Conservation (phyloP, 495 filamentous ascomycete species). For the Tuber borchii region DNA sequence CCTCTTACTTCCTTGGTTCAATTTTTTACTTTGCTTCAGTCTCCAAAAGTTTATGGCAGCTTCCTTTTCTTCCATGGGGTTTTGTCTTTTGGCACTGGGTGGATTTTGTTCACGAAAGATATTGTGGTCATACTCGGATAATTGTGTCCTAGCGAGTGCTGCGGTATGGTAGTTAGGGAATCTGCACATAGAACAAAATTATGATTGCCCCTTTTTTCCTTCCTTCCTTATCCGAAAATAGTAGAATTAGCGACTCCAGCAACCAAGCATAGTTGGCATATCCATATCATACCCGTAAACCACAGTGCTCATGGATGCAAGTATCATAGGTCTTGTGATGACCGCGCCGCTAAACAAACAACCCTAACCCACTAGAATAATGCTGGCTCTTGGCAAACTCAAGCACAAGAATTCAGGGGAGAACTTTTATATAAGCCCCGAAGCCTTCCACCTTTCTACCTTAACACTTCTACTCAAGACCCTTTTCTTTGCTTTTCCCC, state of each 20-base stretch:
- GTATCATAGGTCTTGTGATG: too few species aligned
- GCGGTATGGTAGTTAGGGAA: neutral
- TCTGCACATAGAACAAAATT: slow-evolving; percentile 39
- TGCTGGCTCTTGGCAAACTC: neutral
- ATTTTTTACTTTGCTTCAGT: slow-evolving; percentile 34
- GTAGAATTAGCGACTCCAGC: neutral
- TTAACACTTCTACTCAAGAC: neutral
- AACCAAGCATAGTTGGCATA: neutral
- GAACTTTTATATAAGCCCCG: neutral
- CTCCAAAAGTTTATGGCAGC: slow-evolving; percentile 33
- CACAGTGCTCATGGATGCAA: neutral
- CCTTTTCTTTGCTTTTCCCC: neutral
- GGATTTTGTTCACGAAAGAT: neutral
- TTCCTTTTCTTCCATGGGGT: slow-evolving; percentile 38
- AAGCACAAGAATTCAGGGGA: neutral
- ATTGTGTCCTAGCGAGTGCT: neutral
- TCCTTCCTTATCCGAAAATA: neutral
- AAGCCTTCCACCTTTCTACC: slow-evolving; percentile 6
- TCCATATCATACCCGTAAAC: neutral
- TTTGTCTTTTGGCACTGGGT: slow-evolving; percentile 32
- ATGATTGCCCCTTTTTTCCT: slow-evolving; percentile 8
- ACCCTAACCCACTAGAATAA: neutral
- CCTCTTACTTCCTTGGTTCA: slow-evolving; percentile 27
- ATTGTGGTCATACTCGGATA: neutral
- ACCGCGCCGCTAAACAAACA: neutral